Evolutionary conservation across 2,329 filamentous ascomycete genomes (phyloP), one percentile per base, ranked within the genome.

Genomic region (Fusarium coffeatum): DNA sequence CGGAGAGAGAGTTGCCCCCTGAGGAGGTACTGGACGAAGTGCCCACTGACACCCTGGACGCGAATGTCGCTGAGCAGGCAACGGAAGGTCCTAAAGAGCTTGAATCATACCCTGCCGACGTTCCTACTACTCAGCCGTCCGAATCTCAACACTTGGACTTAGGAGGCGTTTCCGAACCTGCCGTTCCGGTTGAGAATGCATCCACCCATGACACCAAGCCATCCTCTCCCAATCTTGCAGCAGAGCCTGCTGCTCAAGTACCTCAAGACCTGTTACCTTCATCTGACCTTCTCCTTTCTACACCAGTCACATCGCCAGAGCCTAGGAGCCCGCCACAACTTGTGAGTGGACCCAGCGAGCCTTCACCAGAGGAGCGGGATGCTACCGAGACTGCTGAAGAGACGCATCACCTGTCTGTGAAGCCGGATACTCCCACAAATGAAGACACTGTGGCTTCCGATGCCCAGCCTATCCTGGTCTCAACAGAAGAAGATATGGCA

Each of bases 1-100:
- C 13, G 20, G 55, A 61, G 15, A 32, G 55, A 34, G 28, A 47
- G 34, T 43, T 20, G 12, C 42, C 46, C 34, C 28, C 32, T n/a
- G 55, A 56, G 12, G 53, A 72, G 41, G 25, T 27, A n/a, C 18
- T 54, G 50, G 32, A 46, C 9, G 59, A 66, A 43, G n/a, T n/a
- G 18, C 28, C 51, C 30, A 18, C 20, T 5, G 53, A 58, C 27
- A 34, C 49, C 25, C 12, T 28, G 18, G 47, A 40, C 20, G 40
- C 59, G 23, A 34, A 27, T 42, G n/a, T 13, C 7, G 9, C 15
- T 16, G 42, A 42, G 40, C 47, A 64, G 46, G 20, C 34, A 10
- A 27, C 16, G 40, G 43, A 51, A n/a, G 16, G 27, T 34, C 34
- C 25, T 16, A 20, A 34, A 3, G 28, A 49, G 22, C 12, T 37